Evolutionary conservation across 305 asterid species (phyloP).

Genomic region (Striga hermonthica): DNA sequence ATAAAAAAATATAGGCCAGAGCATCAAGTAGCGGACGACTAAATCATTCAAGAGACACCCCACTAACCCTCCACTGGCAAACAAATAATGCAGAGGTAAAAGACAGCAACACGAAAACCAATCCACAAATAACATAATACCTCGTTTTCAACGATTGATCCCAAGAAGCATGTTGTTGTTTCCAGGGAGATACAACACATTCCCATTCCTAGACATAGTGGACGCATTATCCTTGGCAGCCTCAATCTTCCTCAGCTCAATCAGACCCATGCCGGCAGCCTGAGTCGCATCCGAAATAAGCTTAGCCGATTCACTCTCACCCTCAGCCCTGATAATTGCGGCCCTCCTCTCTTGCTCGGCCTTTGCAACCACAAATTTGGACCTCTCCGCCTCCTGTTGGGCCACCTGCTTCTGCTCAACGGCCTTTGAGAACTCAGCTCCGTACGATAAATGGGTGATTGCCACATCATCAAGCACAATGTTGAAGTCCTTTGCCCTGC

Average conservation of each 20-base stretch:
- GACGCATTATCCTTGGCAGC: slow-evolving; percentile 85
- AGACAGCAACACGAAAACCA: too few relatives aligned
- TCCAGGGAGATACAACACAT: slow-evolving; percentile 69
- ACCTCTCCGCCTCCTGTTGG: slow-evolving; percentile 95
- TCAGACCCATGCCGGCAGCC: slow-evolving; percentile 82
- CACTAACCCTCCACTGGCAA: too few relatives aligned
- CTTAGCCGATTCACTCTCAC: slow-evolving; percentile 98
- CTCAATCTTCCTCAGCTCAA: slow-evolving; percentile 94
- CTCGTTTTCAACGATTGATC: slow-evolving; percentile 46
- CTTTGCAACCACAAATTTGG: slow-evolving; percentile 81
- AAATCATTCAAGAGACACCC: too few relatives aligned
- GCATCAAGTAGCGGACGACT: too few relatives aligned
- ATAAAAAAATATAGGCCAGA: too few relatives aligned
- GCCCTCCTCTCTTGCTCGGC: slow-evolving; percentile 97
- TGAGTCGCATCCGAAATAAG: slow-evolving; percentile 91
- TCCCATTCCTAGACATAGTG: slow-evolving; percentile 61
- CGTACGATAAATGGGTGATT: slow-evolving; percentile 85
- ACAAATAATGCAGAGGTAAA: too few relatives aligned
- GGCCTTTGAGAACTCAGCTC: slow-evolving; percentile 87
- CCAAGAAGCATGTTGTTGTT: slow-evolving; percentile 83
- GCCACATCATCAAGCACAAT: slow-evolving; percentile 88
- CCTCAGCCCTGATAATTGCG: slow-evolving; percentile 90
- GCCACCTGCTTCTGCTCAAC: slow-evolving; percentile 99
- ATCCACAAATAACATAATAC: slow-evolving; percentile 13
- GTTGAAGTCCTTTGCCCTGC: slow-evolving; percentile 83